A percentile compares a stretch with the other conserved stretches of the same genome.
These are phyloP conservation scores for Bruguiera hainesii DNA, from an alignment of 441 rosid genomes.

Conservation along the genomic window DNA sequence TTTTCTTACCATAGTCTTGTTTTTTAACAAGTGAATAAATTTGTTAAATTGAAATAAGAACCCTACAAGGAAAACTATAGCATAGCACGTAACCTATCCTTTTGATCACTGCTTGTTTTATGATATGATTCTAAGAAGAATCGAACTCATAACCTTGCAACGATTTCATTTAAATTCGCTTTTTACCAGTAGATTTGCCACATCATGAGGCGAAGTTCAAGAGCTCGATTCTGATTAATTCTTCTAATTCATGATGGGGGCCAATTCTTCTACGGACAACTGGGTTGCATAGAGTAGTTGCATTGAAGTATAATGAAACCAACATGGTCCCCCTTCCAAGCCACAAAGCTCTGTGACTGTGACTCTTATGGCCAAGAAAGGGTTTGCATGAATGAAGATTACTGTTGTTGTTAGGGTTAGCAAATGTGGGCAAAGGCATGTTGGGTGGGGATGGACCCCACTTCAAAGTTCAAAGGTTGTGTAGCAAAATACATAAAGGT, in stretches of 20 bases:
- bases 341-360: slow-evolving; percentile 33
- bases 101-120: no score
- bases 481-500: slow-evolving; percentile 30
- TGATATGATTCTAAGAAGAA: no score
- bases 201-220: not conserved
- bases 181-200: slow-evolving; percentile 3
- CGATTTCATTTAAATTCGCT: no score
- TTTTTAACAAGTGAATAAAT: no score
- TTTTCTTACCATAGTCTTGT: no score
- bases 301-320: slow-evolving; percentile 26
- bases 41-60: no score
- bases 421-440: slow-evolving; percentile 25
- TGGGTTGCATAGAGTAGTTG: slow-evolving; percentile 26
- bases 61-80: no score
- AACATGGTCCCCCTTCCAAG: slow-evolving; percentile 36
- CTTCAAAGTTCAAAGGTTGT: slow-evolving; percentile 4
- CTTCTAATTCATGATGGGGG: no score
- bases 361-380: slow-evolving; percentile 45
- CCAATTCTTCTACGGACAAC: slow-evolving; percentile 7
- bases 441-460: slow-evolving; percentile 24
- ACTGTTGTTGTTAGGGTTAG: slow-evolving; percentile 19
- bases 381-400: slow-evolving; percentile 31
- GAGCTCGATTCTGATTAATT: no score
- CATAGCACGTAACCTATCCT: no score
- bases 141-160: no score